Evolutionary conservation across 495 filamentous ascomycete species (phyloP).

Genomic region (Neurospora sp.): DNA sequence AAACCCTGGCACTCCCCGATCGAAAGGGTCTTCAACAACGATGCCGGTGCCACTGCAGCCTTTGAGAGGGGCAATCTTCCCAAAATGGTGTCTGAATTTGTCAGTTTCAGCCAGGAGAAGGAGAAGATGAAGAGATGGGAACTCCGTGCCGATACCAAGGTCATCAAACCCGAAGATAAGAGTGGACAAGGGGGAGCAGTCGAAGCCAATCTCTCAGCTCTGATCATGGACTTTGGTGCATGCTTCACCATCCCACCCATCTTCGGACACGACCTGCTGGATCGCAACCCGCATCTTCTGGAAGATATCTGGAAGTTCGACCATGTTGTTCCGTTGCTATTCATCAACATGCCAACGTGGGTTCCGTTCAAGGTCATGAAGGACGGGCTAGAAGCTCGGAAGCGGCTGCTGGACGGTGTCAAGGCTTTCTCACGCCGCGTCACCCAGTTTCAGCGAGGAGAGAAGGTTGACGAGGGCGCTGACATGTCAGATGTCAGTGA

Average conservation of each 20-base stretch:
- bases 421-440: slow-evolving; percentile 2
- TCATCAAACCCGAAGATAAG: not conserved
- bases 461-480: slow-evolving; percentile 1
- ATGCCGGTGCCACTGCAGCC: not conserved
- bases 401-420: slow-evolving; percentile 1
- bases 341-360: slow-evolving; percentile 10
- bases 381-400: slow-evolving; percentile 1
- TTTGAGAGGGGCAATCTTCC: not conserved
- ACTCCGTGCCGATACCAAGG: not conserved
- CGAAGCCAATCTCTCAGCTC: slow-evolving; percentile 2
- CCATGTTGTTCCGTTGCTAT: slow-evolving; percentile 10
- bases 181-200: not conserved
- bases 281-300: slow-evolving; percentile 1
- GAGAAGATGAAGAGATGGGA: slow-evolving; percentile 3
- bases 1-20: not conserved
- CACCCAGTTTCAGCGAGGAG: not conserved
- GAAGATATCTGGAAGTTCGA: slow-evolving; percentile 12
- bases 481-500: slow-evolving; percentile 7
- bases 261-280: slow-evolving; percentile 4
- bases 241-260: slow-evolving; percentile 3
- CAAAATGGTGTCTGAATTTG: not conserved
- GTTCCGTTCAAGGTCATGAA: slow-evolving; percentile 10
- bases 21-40: slow-evolving; percentile 5
- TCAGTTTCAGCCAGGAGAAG: not conserved
- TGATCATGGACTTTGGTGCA: slow-evolving; percentile 3